phyloP scores from a whole-genome alignment of 768 basidiomycete species.

The Trichaptum fuscoviolaceum region DNA sequence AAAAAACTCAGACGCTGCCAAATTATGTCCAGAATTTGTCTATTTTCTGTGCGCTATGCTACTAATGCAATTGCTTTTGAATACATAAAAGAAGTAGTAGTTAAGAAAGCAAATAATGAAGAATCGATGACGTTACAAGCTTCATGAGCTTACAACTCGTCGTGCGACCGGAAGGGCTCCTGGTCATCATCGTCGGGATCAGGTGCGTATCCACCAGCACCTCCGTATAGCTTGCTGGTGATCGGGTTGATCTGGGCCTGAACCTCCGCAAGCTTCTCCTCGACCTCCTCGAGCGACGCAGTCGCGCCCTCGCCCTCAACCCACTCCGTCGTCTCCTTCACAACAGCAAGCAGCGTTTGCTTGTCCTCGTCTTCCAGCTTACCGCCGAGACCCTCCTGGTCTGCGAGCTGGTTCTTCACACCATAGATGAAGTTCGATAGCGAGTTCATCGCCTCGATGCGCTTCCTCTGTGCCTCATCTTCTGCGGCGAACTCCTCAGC shows the following conservation, averaged over 20 bases:
- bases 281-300: conserved; percentile 82
- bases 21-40: not conserved
- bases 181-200: conserved; percentile 38
- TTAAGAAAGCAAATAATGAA: not conserved
- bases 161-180: conserved; percentile 41
- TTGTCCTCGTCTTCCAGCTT: conserved; percentile 80
- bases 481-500: conserved; percentile 86
- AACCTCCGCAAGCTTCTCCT: conserved; percentile 81
- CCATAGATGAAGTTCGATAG: conserved; percentile 81
- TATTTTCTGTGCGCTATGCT: not conserved
- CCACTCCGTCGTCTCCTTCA: conserved; percentile 93
- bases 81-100: not conserved
- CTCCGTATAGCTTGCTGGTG: conserved; percentile 71
- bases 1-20: not conserved
- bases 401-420: conserved; percentile 80
- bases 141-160: conserved; percentile 39
- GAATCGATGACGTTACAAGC: not conserved
- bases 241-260: conserved; percentile 78
- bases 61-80: not conserved
- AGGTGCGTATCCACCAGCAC: conserved; percentile 24
- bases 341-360: conserved; percentile 69
- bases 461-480: conserved; percentile 73
- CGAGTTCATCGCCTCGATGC: conserved; percentile 79
- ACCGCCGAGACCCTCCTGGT: conserved; percentile 86
- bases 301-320: conserved; percentile 75